Conservation (phyloP, 441 rosid genomes). For the Populus hybrid region DNA sequence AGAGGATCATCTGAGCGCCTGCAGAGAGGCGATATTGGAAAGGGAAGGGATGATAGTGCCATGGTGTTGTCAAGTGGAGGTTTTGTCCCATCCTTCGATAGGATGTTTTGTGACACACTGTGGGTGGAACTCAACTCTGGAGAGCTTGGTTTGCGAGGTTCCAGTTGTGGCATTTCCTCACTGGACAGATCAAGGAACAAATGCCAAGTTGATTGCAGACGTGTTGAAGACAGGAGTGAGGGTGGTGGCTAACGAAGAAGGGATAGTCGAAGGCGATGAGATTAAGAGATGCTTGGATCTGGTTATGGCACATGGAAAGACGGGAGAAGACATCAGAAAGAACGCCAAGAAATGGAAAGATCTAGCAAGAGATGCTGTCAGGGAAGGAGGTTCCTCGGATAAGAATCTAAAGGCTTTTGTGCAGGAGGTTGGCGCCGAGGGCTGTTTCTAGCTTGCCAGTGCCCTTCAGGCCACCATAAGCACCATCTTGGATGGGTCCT, state of each 20-base stretch:
- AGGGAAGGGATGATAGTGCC: too few relatives aligned
- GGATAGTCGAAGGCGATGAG: conserved; percentile 24
- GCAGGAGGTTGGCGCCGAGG: neutral
- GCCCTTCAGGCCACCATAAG: too few relatives aligned
- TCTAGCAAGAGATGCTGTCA: conserved; percentile 28
- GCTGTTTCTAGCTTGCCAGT: neutral
- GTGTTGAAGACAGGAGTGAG: conserved; percentile 32
- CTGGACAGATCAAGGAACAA: conserved; percentile 31
- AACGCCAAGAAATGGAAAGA: conserved; percentile 30
- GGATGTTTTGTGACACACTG: too few relatives aligned
- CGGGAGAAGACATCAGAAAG: conserved; percentile 18
- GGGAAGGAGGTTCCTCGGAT: conserved; percentile 30
- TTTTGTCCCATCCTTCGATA: too few relatives aligned
- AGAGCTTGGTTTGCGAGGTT: too few relatives aligned
- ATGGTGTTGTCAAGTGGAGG: too few relatives aligned
- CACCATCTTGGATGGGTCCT: too few relatives aligned
- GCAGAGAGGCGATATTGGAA: too few relatives aligned
- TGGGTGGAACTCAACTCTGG: too few relatives aligned
- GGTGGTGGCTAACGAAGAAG: conserved; percentile 15
- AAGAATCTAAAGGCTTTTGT: conserved; percentile 25
- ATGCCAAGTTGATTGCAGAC: conserved; percentile 31
- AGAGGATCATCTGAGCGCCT: too few relatives aligned
- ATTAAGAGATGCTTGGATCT: conserved; percentile 26
- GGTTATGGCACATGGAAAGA: conserved; percentile 23
- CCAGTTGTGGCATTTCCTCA: conserved; percentile 35